These are phyloP conservation scores for Pseudonitzschia multistriata DNA, from an alignment of 108 stramenopile genomes.

Conservation along the genomic window DNA sequence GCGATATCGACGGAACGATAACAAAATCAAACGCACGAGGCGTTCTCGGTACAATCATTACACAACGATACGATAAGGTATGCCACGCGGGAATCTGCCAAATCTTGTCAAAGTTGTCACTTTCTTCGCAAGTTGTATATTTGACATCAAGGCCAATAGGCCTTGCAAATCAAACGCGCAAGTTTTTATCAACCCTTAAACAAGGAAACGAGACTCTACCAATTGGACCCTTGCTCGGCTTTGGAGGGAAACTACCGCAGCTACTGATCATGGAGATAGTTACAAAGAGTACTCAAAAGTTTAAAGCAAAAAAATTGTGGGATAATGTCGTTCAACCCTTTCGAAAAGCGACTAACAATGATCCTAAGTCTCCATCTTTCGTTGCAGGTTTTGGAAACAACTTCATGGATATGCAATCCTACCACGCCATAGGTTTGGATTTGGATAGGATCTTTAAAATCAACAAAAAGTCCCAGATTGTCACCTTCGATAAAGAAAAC, in stretches of 20 bases:
- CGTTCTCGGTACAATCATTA: constrained; percentile 62
- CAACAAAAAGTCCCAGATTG: constrained; percentile 51
- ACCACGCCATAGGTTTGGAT: constrained; percentile 71
- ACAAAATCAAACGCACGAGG: constrained; percentile 76
- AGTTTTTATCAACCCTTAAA: constrained; percentile 43
- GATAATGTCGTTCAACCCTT: constrained; percentile 72
- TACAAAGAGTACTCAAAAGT: constrained; percentile 51
- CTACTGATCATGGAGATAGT: constrained; percentile 74
- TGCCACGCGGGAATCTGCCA: constrained; percentile 67
- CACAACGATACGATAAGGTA: constrained; percentile 49
- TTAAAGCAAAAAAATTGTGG: constrained; percentile 68
- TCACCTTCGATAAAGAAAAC: constrained; percentile 40
- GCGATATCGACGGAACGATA: constrained; percentile 85
- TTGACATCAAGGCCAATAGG: constrained; percentile 69
- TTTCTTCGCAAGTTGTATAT: constrained; percentile 54
- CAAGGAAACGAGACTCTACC: constrained; percentile 48
- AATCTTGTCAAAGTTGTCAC: constrained; percentile 46
- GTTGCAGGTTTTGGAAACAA: constrained; percentile 83
- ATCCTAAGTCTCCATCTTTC: constrained; percentile 36
- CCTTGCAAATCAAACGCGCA: constrained; percentile 60
- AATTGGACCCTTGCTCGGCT: constrained; percentile 71
- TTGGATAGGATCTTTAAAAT: constrained; percentile 73
- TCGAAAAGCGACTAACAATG: constrained; percentile 29
- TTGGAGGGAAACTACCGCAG: constrained; percentile 53
- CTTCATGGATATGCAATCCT: constrained; percentile 62